phyloP scores from a whole-genome alignment of 2,329 filamentous ascomycete species.

The Talaromyces sp. region DNA sequence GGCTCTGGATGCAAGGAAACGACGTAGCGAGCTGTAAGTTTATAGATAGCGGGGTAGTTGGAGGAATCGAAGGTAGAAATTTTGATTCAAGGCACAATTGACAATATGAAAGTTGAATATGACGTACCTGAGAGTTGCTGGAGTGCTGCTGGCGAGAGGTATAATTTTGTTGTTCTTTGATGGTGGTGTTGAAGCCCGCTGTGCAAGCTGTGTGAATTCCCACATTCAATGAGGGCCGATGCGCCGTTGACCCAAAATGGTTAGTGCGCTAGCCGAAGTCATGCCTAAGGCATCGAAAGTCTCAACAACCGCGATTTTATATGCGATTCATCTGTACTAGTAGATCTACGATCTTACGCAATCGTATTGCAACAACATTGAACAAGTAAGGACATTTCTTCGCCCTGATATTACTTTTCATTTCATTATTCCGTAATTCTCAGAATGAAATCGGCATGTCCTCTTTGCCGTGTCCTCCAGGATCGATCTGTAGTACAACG shows the following conservation, averaged over 20 bases:
- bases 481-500: conserved; percentile 19
- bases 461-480: conserved; percentile 18
- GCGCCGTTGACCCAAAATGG: conserved; percentile 40
- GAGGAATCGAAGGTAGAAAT: not conserved
- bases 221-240: conserved; percentile 17
- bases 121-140: conserved; percentile 36
- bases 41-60: not conserved
- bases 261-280: conserved; percentile 33
- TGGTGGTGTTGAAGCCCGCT: conserved; percentile 29
- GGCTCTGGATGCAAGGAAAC: not conserved
- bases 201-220: conserved; percentile 37
- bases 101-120: conserved; percentile 19
- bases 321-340: no score
- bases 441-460: conserved; percentile 19
- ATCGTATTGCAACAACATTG: not conserved
- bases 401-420: conserved; percentile 19
- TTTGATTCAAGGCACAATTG: conserved; percentile 2
- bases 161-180: conserved; percentile 36
- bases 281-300: conserved; percentile 21
- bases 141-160: conserved; percentile 33
- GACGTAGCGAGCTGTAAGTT: not conserved
- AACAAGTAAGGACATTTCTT: conserved; percentile 15
- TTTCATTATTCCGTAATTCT: conserved; percentile 19
- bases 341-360: no score
- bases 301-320: not conserved